Base-by-base conservation (phyloP, 2,329 filamentous ascomycete species). In the Malbranchea zuffiana region DNA sequence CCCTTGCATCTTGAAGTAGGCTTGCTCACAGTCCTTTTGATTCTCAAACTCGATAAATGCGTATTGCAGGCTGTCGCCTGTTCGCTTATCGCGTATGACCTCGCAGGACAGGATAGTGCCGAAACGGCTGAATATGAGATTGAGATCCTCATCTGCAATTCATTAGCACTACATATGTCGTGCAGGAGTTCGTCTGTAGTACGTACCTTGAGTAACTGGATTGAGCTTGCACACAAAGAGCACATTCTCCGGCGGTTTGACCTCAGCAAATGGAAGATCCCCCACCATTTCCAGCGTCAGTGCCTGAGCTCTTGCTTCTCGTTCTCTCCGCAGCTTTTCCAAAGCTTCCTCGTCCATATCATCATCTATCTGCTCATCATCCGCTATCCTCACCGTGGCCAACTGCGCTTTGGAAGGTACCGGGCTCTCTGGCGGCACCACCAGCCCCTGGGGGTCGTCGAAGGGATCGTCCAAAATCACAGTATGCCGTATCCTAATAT, bases 181-280 rank as follows among this genome's bases (percentile, higher is more conserved):
- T n/a, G n/a, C n/a, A n/a, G n/a, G n/a, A n/a, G n/a, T n/a, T n/a
- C 7, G 31, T 23, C 17, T 23, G 18, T 17, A 29, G 28, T 37
- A 48, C 53, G 44, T 55, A 71, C 69, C 69, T 53, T 84, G 82
- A 6, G 90, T 98, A 31, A 98, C 86, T 0, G 90, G 90, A 51
- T 98, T 98, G 28, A 98, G 70, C 59, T 98, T 98, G 78, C 90
- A 98, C 28, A 98, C 87, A 55, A 98, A 98, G 2, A 98, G 70
- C 10, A 98, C 79, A 58, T 98, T 96, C 63, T 98, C 90, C 0
- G 90, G 90, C 3, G 90, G 90, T 51, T 88, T 92, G 50, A 98
- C 87, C 61, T 98, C 90, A 41, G 90, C 90, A 59, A 95, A 98
- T 3, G 90, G 90, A 41, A 98, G 67, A 57, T 98, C 90, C 28